phyloP scores from a whole-genome alignment of 2,329 filamentous ascomycete species.

The Fusarium sp. region DNA sequence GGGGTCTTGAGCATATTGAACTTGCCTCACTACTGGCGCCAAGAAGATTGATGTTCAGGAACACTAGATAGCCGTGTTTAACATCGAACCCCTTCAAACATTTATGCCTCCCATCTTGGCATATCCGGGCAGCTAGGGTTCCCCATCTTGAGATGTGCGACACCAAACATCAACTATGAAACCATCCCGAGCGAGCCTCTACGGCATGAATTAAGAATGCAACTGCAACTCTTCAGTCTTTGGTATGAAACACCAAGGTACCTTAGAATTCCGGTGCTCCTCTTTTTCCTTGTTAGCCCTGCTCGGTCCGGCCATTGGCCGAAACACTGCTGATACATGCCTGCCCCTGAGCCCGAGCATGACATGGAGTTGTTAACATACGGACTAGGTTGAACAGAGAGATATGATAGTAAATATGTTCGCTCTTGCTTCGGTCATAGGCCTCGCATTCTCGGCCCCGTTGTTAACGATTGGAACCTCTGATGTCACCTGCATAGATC shows the following conservation, averaged over 20 bases:
- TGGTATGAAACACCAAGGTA: conserved; percentile 21
- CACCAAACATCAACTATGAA: conserved; percentile 30
- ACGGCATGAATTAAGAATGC: conserved; percentile 8
- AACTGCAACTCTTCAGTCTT: conserved; percentile 25
- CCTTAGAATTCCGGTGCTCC: conserved; percentile 8
- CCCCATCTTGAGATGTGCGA: conserved; percentile 30
- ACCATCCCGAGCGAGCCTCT: conserved; percentile 24
- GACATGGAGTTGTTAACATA: too few species aligned
- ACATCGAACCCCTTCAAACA: conserved; percentile 26
- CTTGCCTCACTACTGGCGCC: conserved; percentile 32
- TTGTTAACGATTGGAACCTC: too few species aligned
- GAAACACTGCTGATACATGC: conserved; percentile 34
- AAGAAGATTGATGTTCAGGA: conserved; percentile 36
- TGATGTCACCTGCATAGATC: neutral
- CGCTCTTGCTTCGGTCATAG: too few species aligned
- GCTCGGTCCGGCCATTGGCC: conserved; percentile 22
- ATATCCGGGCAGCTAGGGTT: conserved; percentile 21
- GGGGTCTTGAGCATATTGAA: conserved; percentile 19
- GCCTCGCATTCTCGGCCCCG: neutral
- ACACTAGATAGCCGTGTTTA: conserved; percentile 34
- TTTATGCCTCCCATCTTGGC: conserved; percentile 20
- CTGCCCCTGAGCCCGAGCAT: conserved; percentile 11
- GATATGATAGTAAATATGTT: too few species aligned
- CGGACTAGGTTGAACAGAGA: too few species aligned
- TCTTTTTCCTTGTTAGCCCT: conserved; percentile 1